Conservation (phyloP, 371 early-diverging fungal species). For the Rhizopus delemar region DNA sequence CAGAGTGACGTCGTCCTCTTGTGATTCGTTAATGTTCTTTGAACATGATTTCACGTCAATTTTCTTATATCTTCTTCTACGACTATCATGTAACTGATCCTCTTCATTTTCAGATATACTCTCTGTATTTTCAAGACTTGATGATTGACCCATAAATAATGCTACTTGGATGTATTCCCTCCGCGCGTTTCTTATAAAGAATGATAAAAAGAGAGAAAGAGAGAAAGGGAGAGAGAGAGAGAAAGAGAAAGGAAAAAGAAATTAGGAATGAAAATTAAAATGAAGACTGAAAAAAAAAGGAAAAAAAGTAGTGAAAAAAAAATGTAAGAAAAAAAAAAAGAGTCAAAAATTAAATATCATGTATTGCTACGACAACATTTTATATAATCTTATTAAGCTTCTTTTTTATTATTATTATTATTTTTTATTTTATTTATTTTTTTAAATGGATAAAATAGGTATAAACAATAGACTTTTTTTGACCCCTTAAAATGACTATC, state of each 20-base stretch:
- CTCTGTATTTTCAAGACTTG: neutral
- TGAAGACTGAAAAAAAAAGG: neutral
- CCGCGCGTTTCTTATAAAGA: neutral
- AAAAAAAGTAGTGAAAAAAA: neutral
- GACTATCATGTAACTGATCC: neutral
- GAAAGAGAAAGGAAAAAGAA: neutral
- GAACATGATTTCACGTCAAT: neutral
- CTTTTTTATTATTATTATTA: neutral
- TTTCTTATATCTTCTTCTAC: neutral
- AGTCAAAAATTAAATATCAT: neutral
- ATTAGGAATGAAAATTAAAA: neutral
- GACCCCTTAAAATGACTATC: too few relatives aligned
- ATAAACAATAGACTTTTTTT: too few relatives aligned
- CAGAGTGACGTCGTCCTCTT: slow-evolving; percentile 20
- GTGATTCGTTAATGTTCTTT: neutral
- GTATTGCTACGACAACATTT: neutral
- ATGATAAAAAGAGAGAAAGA: neutral
- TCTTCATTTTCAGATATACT: neutral
- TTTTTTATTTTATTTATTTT: neutral
- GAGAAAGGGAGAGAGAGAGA: neutral
- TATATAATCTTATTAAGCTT: neutral
- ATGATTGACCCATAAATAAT: neutral
- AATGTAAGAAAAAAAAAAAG: neutral
- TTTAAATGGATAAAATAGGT: too few relatives aligned
- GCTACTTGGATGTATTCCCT: too few relatives aligned